A percentile compares a stretch with the other conserved stretches of the same genome.
phyloP scores from a whole-genome alignment of 441 rosid species.

The California macrophylla region DNA sequence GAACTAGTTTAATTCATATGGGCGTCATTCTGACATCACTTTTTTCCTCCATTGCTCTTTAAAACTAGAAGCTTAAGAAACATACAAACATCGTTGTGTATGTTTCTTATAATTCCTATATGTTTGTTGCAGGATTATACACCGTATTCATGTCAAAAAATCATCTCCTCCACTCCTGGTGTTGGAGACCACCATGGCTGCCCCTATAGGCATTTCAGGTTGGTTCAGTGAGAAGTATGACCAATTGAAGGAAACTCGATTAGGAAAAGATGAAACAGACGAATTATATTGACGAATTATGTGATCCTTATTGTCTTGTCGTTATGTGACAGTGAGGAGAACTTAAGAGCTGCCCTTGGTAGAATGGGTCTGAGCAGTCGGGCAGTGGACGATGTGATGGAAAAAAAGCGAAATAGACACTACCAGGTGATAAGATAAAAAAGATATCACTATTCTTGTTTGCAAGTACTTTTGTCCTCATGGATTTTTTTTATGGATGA shows the following conservation, averaged over 20 bases:
- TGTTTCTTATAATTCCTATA: neutral
- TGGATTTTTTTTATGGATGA: conserved; percentile 1
- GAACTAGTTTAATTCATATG: neutral
- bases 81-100: neutral
- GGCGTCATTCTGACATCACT: neutral
- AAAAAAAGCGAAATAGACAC: conserved; percentile 53
- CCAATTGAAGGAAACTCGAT: neutral
- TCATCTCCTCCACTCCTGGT: conserved; percentile 37
- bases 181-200: neutral
- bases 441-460: neutral
- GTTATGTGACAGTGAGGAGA: conserved; percentile 55
- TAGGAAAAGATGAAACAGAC: neutral
- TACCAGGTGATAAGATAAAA: neutral
- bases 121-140: conserved; percentile 68
- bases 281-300: neutral
- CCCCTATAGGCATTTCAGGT: conserved; percentile 44
- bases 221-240: conserved; percentile 4
- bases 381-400: conserved; percentile 61
- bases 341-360: conserved; percentile 72
- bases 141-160: conserved; percentile 85
- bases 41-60: too few relatives aligned
- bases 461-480: conserved; percentile 22
- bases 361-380: conserved; percentile 71
- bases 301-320: conserved; percentile 14
- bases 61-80: too few relatives aligned